Base-by-base conservation (phyloP, 140 eudicot genomes). In the Ambrosia hybrid region DNA sequence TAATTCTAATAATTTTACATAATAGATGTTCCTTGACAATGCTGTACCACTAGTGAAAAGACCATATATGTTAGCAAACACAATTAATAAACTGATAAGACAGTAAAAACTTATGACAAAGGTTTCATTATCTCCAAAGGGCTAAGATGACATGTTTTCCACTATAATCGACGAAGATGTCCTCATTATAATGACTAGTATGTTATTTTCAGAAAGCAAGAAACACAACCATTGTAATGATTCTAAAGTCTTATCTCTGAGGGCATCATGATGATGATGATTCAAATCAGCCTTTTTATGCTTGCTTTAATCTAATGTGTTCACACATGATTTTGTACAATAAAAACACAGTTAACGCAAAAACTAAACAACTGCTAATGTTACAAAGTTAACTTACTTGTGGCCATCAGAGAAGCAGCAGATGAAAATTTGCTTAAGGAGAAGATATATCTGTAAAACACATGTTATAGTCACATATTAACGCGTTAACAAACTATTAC, bases 401-500 rank as follows among this genome's bases (percentile, higher is more conserved):
- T 39, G 46, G 46, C 46, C 46, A 39, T 39, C 6, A 4, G 46
- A 39, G 46, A 39, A 15, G 45, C 56, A 49, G 71, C 60, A 12
- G 61, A 21, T 37, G 36, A 41, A 37, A 21, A 13, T 5, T 74
- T 53, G 63, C 36, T 53, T 30, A 52, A 14, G 26, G 8, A 39
- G 37, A 74, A 74, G n/a, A 30, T 0, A 67, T 17, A 53, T 65
- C 73, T 74, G 79, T 39, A 57, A 74, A 38, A 65, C 36, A 41
- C 57, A 63, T 65, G 33, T 53, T 39, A 53, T 7, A 36, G 46
- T 5, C 51, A 53, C 37, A 53, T 21, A 21, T 21, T 21, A 21
- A 21, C 30, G 30, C 30, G 30, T 21, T 21, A 21, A 21, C 30
- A 21, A 21, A 21, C 30, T 1, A 21, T 49, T 12, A 51, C 1